Evolutionary conservation across 371 early-diverging fungal genomes (phyloP), one percentile per base, ranked within the genome.

Genomic region (Mortierella sp.): DNA sequence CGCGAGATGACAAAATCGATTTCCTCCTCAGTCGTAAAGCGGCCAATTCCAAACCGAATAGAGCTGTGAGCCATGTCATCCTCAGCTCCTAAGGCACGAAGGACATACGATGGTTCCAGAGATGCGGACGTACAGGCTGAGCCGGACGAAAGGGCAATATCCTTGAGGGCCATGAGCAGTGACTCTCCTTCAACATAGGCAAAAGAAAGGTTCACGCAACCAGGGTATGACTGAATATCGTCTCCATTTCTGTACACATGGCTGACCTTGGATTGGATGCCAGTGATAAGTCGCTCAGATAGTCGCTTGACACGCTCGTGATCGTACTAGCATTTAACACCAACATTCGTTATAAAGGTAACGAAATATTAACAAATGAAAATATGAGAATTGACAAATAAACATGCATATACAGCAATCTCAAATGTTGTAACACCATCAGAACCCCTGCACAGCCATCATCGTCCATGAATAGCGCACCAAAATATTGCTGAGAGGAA

Each of bases 141-240:
- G 16, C 99, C 99, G 32, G 97, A 97, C 10, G 97, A 97, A 54
- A 99, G 88, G 0, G 99, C 99, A 80, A 99, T 95, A 68, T 98
- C 96, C 85, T 99, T 99, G 24, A 99, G 90, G 0, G 98, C 98
- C 99, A 99, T 99, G 65, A 99, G 86, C 52, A 99, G 91, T 1
- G 98, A 98, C 88, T 99, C 99, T 66, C 99, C 99, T 88, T 99
- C 99, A 26, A 99, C 98, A 87, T 98, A 99, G 4, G 98, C 95
- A 84, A 99, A 99, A n/a, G 98, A 98, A 61, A 99, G 87, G 84
- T 99, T 99, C 71, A 99, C 94, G 85, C 99, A 99, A 39, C 98
- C 98, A 12, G 96, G 96, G 78, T 96, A 98, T n/a, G 88, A 86
- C 18, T 89, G 83, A 24, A 89, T 89, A 16, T 93, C 89, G 73